Evolutionary conservation across 352 stramenopile species (phyloP), one percentile per base, ranked within the genome.

Genomic region (Pythium pyrilobum): DNA sequence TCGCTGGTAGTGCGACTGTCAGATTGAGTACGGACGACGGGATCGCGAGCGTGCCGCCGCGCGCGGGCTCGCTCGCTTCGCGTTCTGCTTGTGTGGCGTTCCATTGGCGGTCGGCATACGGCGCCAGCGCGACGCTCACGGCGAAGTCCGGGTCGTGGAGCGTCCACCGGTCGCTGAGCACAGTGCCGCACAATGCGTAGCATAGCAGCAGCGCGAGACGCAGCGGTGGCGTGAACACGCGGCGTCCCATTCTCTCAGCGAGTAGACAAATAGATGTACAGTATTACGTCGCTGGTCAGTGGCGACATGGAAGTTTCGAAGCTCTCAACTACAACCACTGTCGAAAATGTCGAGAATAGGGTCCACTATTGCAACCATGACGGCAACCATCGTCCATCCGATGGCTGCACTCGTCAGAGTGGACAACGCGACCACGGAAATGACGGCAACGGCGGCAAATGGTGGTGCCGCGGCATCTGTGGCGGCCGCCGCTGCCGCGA

Each of bases 21-120:
- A 78, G 21, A 43, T 67, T 64, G n/a, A 78, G 32, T 37, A 78
- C 55, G 13, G 63, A 53, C 23, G 66, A 74, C 23, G 62, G 57
- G 3, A 77, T 52, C 44, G 47, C 55, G 21, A 78, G 54, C 37
- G 56, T 36, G 12, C 38, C 39, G 16, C 4, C 15, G 53, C 28
- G 20, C 9, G 3, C 6, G 16, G 36, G n/a, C 1, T 29, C 9
- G 9, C 20, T 13, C 37, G 12, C 37, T 20, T 18, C 15, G 51
- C 44, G n/a, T 13, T 57, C 27, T 6, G 38, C 28, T 16, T 12
- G 25, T 3, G 12, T 38, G 8, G 36, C 23, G 15, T 41, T 44
- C 65, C 58, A 71, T 21, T 56, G n/a, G n/a, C 62, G 56, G 46
- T 78, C 69, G 12, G 60, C 66, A 16, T 64, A 75, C n/a, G 69